Base-by-base conservation (phyloP, 768 basidiomycete species). In the Kwoniella bestiolae region DNA sequence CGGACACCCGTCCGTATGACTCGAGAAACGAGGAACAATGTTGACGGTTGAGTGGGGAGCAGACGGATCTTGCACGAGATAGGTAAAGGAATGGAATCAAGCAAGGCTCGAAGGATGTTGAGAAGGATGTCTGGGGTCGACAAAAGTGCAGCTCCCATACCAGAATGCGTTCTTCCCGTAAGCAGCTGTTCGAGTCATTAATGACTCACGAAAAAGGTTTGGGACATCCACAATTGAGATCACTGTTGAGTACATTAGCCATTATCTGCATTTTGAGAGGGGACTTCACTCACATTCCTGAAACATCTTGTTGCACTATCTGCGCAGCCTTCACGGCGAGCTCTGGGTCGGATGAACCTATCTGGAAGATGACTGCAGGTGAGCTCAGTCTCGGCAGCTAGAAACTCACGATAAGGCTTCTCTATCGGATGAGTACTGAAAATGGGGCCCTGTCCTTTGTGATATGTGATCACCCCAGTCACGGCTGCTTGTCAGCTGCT, bases 151-250 rank as follows among this genome's bases (percentile, higher is more conserved):
- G 96, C 95, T 8, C 96, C 96, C 94, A 98, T 98, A 0, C 96
- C 96, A 0, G 89, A 83, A 57, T 81, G 79, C 8, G 77, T 78
- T 28, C 78, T 65, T 25, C 11, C 16, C 28, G 53, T 64, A n/a
- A 63, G 57, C 50, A 23, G 18, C n/a, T 14, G 41, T 23, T 9
- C 28, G 14, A 32, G 21, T 28, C 25, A 18, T 47, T 11, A 38
- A 32, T n/a, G 18, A 71, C 78, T 49, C 60, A 79, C 23, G 93
- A 95, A 81, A 97, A 97, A 0, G 94, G 91, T 74, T 95, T 95
- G 0, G 94, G 94, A 77, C 95, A 99, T 0, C 95, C 96, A 76
- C 96, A 98, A 80, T 98, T 98, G 66, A 99, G 88, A 79, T 98
- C 96, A 73, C 79, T 80, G 53, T 45, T 34, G 47, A 18, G 53